Base-by-base conservation (phyloP, 352 stramenopile genomes). In the Phytophthora megakarya region DNA sequence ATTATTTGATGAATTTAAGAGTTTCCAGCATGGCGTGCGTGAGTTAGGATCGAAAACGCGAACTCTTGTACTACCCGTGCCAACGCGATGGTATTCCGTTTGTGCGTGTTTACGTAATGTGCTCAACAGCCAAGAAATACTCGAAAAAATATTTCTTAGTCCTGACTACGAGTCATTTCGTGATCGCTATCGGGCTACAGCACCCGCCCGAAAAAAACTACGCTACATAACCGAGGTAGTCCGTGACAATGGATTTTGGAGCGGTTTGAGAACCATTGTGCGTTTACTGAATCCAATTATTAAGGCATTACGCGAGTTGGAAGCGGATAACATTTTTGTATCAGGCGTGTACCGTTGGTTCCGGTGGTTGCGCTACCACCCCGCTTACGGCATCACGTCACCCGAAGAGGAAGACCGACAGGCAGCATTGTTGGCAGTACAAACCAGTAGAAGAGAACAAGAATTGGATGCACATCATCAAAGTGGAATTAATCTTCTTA, bases 221-320 rank as follows among this genome's bases (percentile, higher is more conserved):
- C 26, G 19, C 15, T 52, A 39, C 19, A 38, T 39, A 9, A 44
- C 21, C 9, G 28, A 23, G 40, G 12, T 61, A 19, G 10, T 61
- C 43, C 53, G 42, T 5, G 40, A 61, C 21, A 13, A 61, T 12
- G 53, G 13, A 7, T 61, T 61, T 16, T 45, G 42, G 53, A 53
- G 37, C 28, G 52, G 32, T 30, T 10, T 52, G 13, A 37, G 53
- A 44, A 47, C 30, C 16, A 39, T 61, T 18, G 53, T 61, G 16
- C 53, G 53, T 13, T 5, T 53, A 0, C 12, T 53, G 12, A 30
- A 61, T 37, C 53, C 28, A 16, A 52, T 61, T 26, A 52, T 61
- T 38, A 5, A 11, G 16, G 42, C 53, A 1, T 21, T 52, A 0
- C 1, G 21, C 1, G 13, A 4, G 5, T 15, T 61, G n/a, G 53